Evolutionary conservation across 257 asterid species (phyloP), one percentile per base, ranked within the genome.

Genomic region (Solanum sitiens): DNA sequence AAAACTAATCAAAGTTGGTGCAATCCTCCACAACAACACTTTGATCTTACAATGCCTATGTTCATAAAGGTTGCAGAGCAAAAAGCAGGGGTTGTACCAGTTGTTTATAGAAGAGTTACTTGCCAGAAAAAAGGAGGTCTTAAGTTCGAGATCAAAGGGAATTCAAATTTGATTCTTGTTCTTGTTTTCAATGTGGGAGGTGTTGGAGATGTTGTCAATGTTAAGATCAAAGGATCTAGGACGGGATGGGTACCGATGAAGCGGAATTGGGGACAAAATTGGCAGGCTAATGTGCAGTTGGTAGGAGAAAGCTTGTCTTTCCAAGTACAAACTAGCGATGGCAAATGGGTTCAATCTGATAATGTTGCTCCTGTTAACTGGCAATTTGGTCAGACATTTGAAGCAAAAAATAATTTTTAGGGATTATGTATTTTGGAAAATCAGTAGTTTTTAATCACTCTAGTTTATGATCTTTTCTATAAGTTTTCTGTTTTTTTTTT

Each of bases 191-290:
- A 93, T 11, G 94, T 93, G 37, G 92, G 91, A 27, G 95, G 95
- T 12, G 90, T 32, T 1, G 94, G 95, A 20, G 92, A 92, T 9
- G 92, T 93, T 15, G 67, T 4, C 0, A 65, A 73, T 5, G 53
- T 92, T 0, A 83, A 87, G 65, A 83, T 93, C 32, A 86, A 85
- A 40, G 90, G 92, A 5, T 86, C 86, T 8, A 65, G 67, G 4
- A 79, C 87, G 7, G 35, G 14, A 2, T 92, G 93, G 94, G 32
- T 32, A 6, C 18, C 27, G 1, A 68, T 93, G 92, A 18, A 1
- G 1, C 86, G 94, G 1, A 91, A 91, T 33, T 93, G 93, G 94
- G 95, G 93, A 4, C 89, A 89, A 33, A 88, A 89, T n/a, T 91
- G 94, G 92, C 77, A 91, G 37, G 15, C 90, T 2, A 23, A 23